phyloP scores from a whole-genome alignment of 2,329 filamentous ascomycete genomes.

The Coniochaeta prunicola region DNA sequence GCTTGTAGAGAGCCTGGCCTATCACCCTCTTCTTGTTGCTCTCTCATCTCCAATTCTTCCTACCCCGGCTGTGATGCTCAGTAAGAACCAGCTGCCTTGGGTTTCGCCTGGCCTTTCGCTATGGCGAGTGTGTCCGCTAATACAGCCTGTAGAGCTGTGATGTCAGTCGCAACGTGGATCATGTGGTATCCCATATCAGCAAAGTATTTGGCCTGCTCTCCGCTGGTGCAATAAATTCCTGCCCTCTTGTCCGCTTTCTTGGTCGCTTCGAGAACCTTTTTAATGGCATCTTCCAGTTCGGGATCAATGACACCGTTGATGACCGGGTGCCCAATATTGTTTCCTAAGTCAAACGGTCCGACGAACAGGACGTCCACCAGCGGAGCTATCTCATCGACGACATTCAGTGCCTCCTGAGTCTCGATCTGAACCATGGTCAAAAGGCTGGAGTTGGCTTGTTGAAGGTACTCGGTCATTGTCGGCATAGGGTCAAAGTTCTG shows the following conservation, averaged over 20 bases:
- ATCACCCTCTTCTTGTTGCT: no score
- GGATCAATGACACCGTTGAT: conserved; percentile 51
- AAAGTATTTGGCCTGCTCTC: conserved; percentile 47
- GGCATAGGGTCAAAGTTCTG: conserved; percentile 39
- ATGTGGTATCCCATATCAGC: conserved; percentile 54
- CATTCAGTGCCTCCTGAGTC: conserved; percentile 53
- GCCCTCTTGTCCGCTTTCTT: conserved; percentile 58
- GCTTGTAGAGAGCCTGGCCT: conserved; percentile 6
- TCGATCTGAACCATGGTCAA: conserved; percentile 64
- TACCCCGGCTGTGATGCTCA: conserved; percentile 14
- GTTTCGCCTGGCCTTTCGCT: conserved; percentile 32
- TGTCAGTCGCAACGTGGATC: conserved; percentile 51
- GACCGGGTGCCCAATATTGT: conserved; percentile 56
- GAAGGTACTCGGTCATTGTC: conserved; percentile 47
- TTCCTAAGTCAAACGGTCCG: conserved; percentile 59
- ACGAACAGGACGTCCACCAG: conserved; percentile 59
- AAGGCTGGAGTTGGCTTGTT: conserved; percentile 48
- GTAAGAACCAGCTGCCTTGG: conserved; percentile 32
- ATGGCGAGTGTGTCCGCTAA: conserved; percentile 38
- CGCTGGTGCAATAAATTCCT: conserved; percentile 50
- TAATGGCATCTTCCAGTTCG: conserved; percentile 52
- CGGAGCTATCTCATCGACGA: conserved; percentile 55
- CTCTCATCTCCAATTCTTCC: no score
- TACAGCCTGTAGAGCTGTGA: conserved; percentile 39
- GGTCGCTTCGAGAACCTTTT: conserved; percentile 48